Percentiles rank a stretch among this genome's conserved stretches.
phyloP scores from a whole-genome alignment of 306 rosid species.

The Glycine soja region DNA sequence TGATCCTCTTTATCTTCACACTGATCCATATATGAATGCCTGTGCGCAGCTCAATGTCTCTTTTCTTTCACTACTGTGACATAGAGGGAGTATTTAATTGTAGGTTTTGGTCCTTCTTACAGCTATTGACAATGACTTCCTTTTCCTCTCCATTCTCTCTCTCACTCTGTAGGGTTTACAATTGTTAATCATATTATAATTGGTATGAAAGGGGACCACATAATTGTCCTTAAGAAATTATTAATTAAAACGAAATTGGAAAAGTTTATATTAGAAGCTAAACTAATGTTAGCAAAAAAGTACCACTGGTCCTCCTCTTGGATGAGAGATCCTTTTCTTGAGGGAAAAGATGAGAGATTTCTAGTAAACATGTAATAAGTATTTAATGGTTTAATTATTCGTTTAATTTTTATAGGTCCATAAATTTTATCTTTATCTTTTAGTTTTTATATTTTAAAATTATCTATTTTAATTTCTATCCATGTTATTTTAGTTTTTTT shows the following conservation, averaged over 20 bases:
- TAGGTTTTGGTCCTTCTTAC: constrained; percentile 64
- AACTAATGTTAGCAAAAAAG: constrained; percentile 1
- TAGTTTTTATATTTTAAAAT: no score
- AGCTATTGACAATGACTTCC: constrained; percentile 74
- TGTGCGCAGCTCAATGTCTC: constrained; percentile 40
- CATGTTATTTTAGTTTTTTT: no score
- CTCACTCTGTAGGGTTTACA: constrained; percentile 43
- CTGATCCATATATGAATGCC: constrained; percentile 43
- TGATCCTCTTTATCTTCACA: constrained; percentile 42
- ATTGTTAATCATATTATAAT: constrained; percentile 38
- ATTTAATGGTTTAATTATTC: no score
- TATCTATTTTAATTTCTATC: no score
- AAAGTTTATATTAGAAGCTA: constrained; percentile 29
- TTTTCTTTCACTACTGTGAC: constrained; percentile 44
- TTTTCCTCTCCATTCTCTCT: constrained; percentile 13
- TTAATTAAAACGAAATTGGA: neutral
- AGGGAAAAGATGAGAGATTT: neutral
- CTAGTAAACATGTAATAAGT: neutral
- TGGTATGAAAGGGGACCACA: constrained; percentile 55
- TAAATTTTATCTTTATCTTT: no score
- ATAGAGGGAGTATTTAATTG: constrained; percentile 57
- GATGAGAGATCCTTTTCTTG: constrained; percentile 13
- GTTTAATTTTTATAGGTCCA: no score
- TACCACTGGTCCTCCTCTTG: neutral
- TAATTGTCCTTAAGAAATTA: constrained; percentile 35